Conservation (phyloP, 2,329 filamentous ascomycete species). For the Pyrenophora graminea region DNA sequence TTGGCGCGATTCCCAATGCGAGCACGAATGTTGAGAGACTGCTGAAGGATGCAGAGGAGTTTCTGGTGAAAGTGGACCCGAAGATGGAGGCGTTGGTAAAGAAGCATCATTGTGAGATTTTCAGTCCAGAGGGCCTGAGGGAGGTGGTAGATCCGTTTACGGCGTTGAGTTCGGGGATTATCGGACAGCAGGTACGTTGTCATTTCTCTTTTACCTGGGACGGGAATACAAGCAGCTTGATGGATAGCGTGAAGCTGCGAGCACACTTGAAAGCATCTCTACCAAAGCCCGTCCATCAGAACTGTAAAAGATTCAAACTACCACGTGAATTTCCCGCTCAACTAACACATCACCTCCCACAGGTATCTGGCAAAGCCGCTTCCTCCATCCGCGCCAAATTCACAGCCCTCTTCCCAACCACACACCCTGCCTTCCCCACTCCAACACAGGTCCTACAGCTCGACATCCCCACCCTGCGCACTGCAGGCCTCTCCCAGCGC, state of each 20-base stretch:
- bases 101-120: constrained; percentile 75
- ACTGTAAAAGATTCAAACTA: too few relatives aligned
- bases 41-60: constrained; percentile 73
- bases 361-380: constrained; percentile 87
- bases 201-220: too few relatives aligned
- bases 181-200: constrained; percentile 74
- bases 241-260: not conserved
- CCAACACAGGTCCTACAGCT: constrained; percentile 71
- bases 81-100: constrained; percentile 74
- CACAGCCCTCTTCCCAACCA: constrained; percentile 57
- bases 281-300: too few relatives aligned
- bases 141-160: constrained; percentile 89
- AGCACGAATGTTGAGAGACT: constrained; percentile 70
- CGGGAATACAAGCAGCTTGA: not conserved
- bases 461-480: constrained; percentile 68
- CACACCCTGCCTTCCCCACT: constrained; percentile 65
- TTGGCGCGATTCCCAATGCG: constrained; percentile 36
- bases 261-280: too few relatives aligned
- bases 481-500: constrained; percentile 86
- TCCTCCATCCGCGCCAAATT: constrained; percentile 79
- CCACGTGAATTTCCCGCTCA: not conserved
- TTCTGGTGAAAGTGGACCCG: constrained; percentile 74
- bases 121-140: constrained; percentile 78
- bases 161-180: constrained; percentile 81
- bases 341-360: not conserved